Conservation (phyloP, 768 basidiomycete genomes). For the Daedaleopsis sinensis region DNA sequence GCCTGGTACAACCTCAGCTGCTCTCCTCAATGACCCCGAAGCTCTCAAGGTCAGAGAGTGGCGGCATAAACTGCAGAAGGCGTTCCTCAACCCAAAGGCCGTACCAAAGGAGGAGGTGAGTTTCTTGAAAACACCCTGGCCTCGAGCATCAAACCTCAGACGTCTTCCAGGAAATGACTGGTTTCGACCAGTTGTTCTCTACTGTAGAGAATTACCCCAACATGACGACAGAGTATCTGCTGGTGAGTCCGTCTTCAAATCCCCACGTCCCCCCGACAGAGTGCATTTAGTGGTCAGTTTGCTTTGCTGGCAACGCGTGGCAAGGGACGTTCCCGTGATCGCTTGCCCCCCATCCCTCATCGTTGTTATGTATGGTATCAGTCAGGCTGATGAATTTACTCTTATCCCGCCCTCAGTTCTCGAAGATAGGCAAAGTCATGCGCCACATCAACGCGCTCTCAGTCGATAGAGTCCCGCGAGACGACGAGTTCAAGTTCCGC, state of each 20-base stretch:
- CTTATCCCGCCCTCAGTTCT: constrained; percentile 49
- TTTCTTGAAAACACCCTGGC: constrained; percentile 11
- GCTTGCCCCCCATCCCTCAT: constrained; percentile 15
- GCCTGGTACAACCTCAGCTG: constrained; percentile 31
- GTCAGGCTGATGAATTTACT: constrained; percentile 17
- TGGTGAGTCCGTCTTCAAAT: constrained; percentile 40
- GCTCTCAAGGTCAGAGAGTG: constrained; percentile 83
- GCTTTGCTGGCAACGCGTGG: constrained; percentile 31
- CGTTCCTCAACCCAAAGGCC: constrained; percentile 69
- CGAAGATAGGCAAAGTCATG: constrained; percentile 88
- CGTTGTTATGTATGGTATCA: constrained; percentile 21
- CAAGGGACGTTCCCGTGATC: constrained; percentile 18
- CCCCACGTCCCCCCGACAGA: neutral
- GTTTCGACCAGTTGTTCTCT: constrained; percentile 69
- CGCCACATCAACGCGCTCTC: constrained; percentile 73
- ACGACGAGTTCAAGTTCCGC: constrained; percentile 72
- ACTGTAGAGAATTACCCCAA: constrained; percentile 76
- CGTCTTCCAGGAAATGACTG: constrained; percentile 72
- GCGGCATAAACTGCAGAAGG: constrained; percentile 91
- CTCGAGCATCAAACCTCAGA: constrained; percentile 12
- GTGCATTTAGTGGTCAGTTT: constrained; percentile 26
- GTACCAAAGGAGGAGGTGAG: constrained; percentile 67
- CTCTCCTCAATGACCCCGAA: constrained; percentile 58
- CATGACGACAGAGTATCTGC: constrained; percentile 78
- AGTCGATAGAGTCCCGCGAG: constrained; percentile 58